Evolutionary conservation across 2,329 filamentous ascomycete species (phyloP).

Genomic region (Alternaria longipes): DNA sequence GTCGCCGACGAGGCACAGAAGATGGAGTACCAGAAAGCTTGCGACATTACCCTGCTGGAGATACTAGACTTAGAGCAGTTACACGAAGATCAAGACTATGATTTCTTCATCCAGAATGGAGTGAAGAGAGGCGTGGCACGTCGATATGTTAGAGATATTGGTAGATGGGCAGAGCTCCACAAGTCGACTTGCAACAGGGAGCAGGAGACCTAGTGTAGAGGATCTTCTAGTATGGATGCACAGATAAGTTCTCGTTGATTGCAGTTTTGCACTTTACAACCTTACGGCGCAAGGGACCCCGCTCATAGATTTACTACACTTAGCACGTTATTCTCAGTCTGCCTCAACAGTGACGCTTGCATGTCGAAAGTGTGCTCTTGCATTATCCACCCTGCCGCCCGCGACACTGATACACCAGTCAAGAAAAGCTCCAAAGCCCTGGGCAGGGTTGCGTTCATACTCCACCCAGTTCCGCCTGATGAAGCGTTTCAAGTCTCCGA

Average conservation of each 20-base stretch:
- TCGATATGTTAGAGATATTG: constrained; percentile 45
- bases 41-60: constrained; percentile 19
- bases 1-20: constrained; percentile 22
- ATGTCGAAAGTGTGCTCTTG: constrained; percentile 38
- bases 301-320: neutral
- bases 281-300: too few relatives aligned
- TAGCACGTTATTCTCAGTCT: neutral
- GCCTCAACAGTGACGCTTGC: constrained; percentile 22
- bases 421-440: constrained; percentile 36
- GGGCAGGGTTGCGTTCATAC: neutral
- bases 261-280: too few relatives aligned
- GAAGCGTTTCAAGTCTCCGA: constrained; percentile 49
- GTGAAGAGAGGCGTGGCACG: constrained; percentile 42
- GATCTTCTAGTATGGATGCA: too few relatives aligned
- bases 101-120: constrained; percentile 41
- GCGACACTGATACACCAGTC: constrained; percentile 41
- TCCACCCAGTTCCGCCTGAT: constrained; percentile 33
- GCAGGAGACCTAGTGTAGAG: too few relatives aligned
- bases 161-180: constrained; percentile 11
- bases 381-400: constrained; percentile 31
- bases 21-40: constrained; percentile 22
- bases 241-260: too few relatives aligned
- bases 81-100: constrained; percentile 38
- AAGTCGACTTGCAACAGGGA: constrained; percentile 2
- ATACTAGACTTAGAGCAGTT: constrained; percentile 36